Evolutionary conservation across 129 eudicot genomes (phyloP).

Genomic region (Tanacetum coccineum): DNA sequence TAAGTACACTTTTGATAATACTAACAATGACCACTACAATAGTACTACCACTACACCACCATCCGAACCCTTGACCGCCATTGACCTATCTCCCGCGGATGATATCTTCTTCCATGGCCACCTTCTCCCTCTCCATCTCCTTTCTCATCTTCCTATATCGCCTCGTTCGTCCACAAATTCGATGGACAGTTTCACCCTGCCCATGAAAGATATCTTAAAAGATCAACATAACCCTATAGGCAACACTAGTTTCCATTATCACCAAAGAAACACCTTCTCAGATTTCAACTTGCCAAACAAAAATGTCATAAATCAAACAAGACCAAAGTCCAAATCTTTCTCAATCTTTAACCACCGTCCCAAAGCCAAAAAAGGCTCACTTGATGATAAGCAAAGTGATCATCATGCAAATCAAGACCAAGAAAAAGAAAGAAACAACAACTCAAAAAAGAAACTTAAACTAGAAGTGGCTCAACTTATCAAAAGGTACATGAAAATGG

Average conservation of each 20-base stretch:
- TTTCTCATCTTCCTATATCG: constrained; percentile 63
- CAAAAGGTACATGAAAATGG: constrained; percentile 74
- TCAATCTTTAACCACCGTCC: constrained; percentile 55
- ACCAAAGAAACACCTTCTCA: constrained; percentile 31
- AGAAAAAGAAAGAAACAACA: constrained; percentile 9
- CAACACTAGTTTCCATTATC: constrained; percentile 32
- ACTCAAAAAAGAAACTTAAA: constrained; percentile 48
- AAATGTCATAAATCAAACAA: constrained; percentile 17
- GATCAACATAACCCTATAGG: constrained; percentile 27
- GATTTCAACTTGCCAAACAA: constrained; percentile 34
- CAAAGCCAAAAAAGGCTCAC: constrained; percentile 45
- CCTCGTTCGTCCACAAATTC: constrained; percentile 85
- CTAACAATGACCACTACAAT: constrained; percentile 16
- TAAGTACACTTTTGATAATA: neutral
- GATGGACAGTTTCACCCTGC: constrained; percentile 70
- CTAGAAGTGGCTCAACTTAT: constrained; percentile 54
- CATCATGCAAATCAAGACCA: constrained; percentile 28
- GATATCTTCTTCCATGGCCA: constrained; percentile 93
- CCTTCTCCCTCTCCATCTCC: constrained; percentile 89
- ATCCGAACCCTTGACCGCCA: constrained; percentile 43
- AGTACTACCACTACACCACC: constrained; percentile 22
- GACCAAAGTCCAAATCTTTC: constrained; percentile 68
- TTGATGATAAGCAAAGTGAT: constrained; percentile 16
- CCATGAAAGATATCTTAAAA: constrained; percentile 41
- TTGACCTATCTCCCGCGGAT: constrained; percentile 87